phyloP scores from a whole-genome alignment of 2,329 filamentous ascomycete species.

The Arthrocladium fulminans region DNA sequence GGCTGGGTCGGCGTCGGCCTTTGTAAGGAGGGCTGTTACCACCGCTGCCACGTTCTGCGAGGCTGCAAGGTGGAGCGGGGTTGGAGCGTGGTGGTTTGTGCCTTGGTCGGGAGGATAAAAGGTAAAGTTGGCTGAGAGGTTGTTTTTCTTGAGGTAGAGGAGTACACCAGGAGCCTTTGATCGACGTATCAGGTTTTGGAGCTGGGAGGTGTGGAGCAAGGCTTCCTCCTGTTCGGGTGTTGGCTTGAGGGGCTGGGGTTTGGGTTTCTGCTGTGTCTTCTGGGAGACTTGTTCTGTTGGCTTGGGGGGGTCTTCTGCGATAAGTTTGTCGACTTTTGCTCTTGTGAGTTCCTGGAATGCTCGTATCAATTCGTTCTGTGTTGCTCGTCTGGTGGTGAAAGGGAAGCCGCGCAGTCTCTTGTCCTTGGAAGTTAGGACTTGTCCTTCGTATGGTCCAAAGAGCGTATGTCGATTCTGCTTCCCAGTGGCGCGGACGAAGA shows the following conservation, averaged over 20 bases:
- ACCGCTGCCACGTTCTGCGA: conserved; percentile 69
- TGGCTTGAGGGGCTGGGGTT: conserved; percentile 48
- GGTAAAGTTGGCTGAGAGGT: conserved; percentile 59
- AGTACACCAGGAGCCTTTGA: conserved; percentile 82
- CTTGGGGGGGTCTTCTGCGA: conserved; percentile 30
- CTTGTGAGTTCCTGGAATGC: conserved; percentile 89
- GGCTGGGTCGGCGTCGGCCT: conserved; percentile 66
- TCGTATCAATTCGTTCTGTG: conserved; percentile 88
- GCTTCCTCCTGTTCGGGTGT: conserved; percentile 78
- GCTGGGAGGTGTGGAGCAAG: conserved; percentile 74
- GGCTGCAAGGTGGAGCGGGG: conserved; percentile 76
- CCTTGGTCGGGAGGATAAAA: conserved; percentile 58
- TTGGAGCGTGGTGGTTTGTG: conserved; percentile 63
- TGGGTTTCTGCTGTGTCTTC: conserved; percentile 27
- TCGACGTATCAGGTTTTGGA: conserved; percentile 78
- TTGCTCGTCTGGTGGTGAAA: conserved; percentile 84
- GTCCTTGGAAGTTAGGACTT: conserved; percentile 72
- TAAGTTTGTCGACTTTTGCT: conserved; percentile 70
- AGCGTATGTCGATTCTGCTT: conserved; percentile 76
- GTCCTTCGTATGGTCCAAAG: conserved; percentile 84
- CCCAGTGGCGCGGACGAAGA: conserved; percentile 86
- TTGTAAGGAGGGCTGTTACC: conserved; percentile 66
- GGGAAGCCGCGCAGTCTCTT: conserved; percentile 76
- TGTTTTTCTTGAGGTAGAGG: conserved; percentile 72
- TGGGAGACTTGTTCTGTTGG: conserved; percentile 7